phyloP scores from a whole-genome alignment of 306 rosid species.

The Castanea sativa region DNA sequence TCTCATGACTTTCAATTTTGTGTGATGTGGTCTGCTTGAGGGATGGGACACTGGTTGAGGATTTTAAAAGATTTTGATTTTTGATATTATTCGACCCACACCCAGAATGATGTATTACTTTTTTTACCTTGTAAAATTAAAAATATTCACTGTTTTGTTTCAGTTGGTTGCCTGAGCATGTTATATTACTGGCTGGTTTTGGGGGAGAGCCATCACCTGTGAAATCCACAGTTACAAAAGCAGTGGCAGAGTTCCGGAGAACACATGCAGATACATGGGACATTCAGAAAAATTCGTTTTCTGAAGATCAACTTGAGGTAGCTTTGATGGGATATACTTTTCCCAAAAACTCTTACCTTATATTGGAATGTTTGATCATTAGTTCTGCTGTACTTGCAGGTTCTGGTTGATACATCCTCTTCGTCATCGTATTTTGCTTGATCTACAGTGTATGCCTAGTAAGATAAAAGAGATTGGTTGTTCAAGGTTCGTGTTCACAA shows the following conservation, averaged over 20 bases:
- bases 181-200: constrained; percentile 84
- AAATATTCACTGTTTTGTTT: constrained; percentile 15
- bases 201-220: constrained; percentile 91
- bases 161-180: constrained; percentile 96
- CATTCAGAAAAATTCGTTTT: constrained; percentile 83
- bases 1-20: background rate
- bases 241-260: constrained; percentile 95
- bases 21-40: background rate
- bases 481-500: background rate
- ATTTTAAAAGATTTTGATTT: background rate
- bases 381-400: constrained; percentile 45
- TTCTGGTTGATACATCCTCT: constrained; percentile 96
- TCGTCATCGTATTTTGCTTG: constrained; percentile 96
- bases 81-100: background rate
- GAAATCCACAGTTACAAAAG: constrained; percentile 92
- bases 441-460: constrained; percentile 34
- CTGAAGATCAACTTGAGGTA: constrained; percentile 97
- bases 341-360: background rate
- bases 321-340: constrained; percentile 9
- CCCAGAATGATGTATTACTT: background rate
- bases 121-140: constrained; percentile 11
- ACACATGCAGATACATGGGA: constrained; percentile 99
- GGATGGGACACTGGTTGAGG: background rate
- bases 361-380: constrained; percentile 5
- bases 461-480: constrained; percentile 17